Conservation (phyloP, 768 basidiomycete genomes). For the Termitomyces sp. region DNA sequence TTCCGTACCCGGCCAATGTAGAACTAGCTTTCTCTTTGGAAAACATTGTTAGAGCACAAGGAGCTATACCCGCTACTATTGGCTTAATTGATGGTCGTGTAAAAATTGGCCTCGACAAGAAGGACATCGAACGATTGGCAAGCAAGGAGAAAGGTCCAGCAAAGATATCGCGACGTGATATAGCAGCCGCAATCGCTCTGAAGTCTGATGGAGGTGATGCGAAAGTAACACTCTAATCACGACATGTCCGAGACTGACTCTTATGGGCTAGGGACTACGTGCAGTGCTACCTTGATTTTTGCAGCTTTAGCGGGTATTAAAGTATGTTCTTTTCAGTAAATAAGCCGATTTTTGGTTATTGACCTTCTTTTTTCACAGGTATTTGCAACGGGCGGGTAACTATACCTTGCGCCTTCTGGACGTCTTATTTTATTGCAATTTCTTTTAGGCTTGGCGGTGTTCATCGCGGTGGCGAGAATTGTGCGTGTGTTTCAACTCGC, state of each 20-base stretch:
- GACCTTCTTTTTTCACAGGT: slow-evolving; percentile 49
- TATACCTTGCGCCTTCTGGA: not conserved
- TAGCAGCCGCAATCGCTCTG: slow-evolving; percentile 66
- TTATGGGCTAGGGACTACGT: slow-evolving; percentile 52
- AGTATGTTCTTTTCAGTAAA: slow-evolving; percentile 27
- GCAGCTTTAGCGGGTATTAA: slow-evolving; percentile 84
- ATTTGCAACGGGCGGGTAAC: slow-evolving; percentile 90
- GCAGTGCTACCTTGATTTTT: slow-evolving; percentile 68
- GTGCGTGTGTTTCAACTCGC: slow-evolving; percentile 18
- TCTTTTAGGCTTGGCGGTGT: slow-evolving; percentile 70
- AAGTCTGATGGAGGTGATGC: slow-evolving; percentile 65
- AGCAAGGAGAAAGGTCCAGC: slow-evolving; percentile 39
- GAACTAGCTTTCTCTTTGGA: slow-evolving; percentile 70
- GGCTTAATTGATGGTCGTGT: slow-evolving; percentile 78
- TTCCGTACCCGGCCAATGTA: slow-evolving; percentile 76
- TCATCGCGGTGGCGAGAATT: slow-evolving; percentile 46
- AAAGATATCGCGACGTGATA: slow-evolving; percentile 77
- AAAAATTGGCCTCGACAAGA: slow-evolving; percentile 71
- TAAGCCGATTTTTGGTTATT: no score
- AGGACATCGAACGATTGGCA: slow-evolving; percentile 66
- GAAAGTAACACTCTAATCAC: not conserved
- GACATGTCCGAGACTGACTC: not conserved
- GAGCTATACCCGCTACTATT: slow-evolving; percentile 88
- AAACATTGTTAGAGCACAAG: slow-evolving; percentile 62
- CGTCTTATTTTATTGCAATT: not conserved